Conservation (phyloP, 768 basidiomycete species). For the Epithele typhae region DNA sequence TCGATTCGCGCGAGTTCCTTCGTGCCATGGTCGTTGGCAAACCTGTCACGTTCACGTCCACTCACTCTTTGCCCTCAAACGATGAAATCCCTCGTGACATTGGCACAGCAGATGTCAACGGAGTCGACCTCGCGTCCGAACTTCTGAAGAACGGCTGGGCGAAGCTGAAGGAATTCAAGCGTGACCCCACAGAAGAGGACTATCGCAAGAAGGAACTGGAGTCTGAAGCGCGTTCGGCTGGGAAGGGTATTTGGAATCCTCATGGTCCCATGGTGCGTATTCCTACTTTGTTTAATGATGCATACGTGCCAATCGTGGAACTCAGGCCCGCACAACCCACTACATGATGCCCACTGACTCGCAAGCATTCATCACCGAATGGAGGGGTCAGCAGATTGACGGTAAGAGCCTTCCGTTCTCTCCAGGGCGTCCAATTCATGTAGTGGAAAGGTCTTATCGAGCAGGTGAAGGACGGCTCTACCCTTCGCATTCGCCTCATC, state of each 20-base stretch:
- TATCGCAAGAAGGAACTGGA: conserved; percentile 68
- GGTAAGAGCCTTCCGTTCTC: conserved; percentile 40
- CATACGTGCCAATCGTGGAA: background rate
- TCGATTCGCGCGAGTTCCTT: conserved; percentile 89
- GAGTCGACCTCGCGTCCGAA: conserved; percentile 68
- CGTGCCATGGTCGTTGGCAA: conserved; percentile 86
- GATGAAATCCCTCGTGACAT: conserved; percentile 79
- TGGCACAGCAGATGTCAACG: conserved; percentile 69
- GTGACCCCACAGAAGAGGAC: conserved; percentile 80
- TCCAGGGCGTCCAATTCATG: background rate
- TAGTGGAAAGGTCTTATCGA: conserved; percentile 77
- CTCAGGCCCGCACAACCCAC: conserved; percentile 66
- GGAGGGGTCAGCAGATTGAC: conserved; percentile 89
- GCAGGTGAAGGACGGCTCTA: conserved; percentile 89
- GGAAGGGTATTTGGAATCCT: conserved; percentile 83
- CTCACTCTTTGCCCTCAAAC: conserved; percentile 76
- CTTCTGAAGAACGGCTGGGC: conserved; percentile 91
- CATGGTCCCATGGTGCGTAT: conserved; percentile 62
- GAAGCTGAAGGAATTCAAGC: conserved; percentile 83
- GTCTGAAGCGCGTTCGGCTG: conserved; percentile 66
- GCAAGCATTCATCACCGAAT: conserved; percentile 81
- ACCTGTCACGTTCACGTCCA: conserved; percentile 78
- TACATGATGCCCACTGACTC: conserved; percentile 90
- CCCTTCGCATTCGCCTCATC: conserved; percentile 81
- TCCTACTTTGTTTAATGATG: background rate